Conservation (phyloP, 495 filamentous ascomycete species). For the Cercophora samala region DNA sequence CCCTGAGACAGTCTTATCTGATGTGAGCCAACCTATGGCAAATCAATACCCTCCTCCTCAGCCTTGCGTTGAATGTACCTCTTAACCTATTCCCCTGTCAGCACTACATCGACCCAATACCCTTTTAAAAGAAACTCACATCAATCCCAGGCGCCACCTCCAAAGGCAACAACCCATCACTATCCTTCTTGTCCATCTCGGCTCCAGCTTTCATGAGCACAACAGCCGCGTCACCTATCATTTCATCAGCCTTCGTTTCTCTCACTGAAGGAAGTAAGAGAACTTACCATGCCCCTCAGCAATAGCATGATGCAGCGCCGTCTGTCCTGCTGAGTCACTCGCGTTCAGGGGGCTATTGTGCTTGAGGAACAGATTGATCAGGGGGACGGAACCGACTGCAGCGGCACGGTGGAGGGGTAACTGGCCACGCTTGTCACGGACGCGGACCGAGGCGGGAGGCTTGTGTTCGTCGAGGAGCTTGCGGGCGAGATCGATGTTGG, state of each 20-base stretch:
- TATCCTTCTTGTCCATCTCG: slow-evolving; percentile 73
- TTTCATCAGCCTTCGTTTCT: neutral
- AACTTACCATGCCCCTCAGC: slow-evolving; percentile 77
- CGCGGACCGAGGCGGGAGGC: slow-evolving; percentile 68
- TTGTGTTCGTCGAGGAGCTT: slow-evolving; percentile 65
- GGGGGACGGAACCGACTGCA: slow-evolving; percentile 80
- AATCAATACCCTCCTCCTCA: slow-evolving; percentile 81
- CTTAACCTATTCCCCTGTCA: slow-evolving; percentile 49
- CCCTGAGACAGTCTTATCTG: too few species aligned
- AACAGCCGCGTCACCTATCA: slow-evolving; percentile 69
- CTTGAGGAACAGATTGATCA: slow-evolving; percentile 76
- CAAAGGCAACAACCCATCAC: slow-evolving; percentile 68
- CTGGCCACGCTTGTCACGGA: slow-evolving; percentile 82
- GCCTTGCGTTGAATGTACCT: slow-evolving; percentile 76
- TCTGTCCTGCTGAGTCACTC: slow-evolving; percentile 78
- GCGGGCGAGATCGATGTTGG: slow-evolving; percentile 74
- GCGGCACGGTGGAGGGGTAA: slow-evolving; percentile 88
- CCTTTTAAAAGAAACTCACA: slow-evolving; percentile 30
- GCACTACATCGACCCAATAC: neutral
- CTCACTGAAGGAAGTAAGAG: neutral
- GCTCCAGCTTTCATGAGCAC: slow-evolving; percentile 79
- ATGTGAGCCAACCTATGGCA: slow-evolving; percentile 26
- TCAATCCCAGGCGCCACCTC: slow-evolving; percentile 77
- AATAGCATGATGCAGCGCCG: slow-evolving; percentile 88
- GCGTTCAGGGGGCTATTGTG: slow-evolving; percentile 80